phyloP scores from a whole-genome alignment of 2,329 filamentous ascomycete genomes.

The Colletotrichum paranaense region DNA sequence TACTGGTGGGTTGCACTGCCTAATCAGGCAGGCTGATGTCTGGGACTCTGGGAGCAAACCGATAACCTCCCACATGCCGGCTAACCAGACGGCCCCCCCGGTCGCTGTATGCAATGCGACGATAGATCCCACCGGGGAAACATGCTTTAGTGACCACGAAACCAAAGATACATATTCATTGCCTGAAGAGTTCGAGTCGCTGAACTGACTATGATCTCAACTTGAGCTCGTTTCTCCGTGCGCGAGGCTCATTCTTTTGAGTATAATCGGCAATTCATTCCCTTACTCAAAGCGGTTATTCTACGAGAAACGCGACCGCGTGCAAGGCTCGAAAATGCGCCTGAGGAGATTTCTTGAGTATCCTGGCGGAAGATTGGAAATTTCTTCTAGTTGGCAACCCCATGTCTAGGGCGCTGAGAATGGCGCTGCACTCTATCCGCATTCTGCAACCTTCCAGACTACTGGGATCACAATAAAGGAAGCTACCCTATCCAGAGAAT shows the following conservation, averaged over 20 bases:
- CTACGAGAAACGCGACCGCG: no score
- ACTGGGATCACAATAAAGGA: neutral
- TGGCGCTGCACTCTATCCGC: neutral
- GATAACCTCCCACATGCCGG: neutral
- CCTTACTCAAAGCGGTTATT: no score
- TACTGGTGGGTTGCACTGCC: conserved; percentile 6
- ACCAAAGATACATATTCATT: no score
- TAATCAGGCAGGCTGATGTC: neutral
- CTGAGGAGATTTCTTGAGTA: neutral
- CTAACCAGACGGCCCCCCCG: neutral
- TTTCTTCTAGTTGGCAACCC: neutral
- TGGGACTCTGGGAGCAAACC: neutral
- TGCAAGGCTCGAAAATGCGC: no score
- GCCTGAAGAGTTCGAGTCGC: no score
- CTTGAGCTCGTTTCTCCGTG: no score
- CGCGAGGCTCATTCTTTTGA: no score
- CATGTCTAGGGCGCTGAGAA: neutral
- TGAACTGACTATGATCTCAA: no score
- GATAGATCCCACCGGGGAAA: no score
- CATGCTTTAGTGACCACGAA: no score
- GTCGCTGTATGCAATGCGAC: neutral
- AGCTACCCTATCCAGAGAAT: neutral
- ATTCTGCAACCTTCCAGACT: neutral
- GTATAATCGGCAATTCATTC: no score
- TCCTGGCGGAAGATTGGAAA: no score